Base-by-base conservation (phyloP, 1,284 basidiomycete species). In the Malassezia caprae region DNA sequence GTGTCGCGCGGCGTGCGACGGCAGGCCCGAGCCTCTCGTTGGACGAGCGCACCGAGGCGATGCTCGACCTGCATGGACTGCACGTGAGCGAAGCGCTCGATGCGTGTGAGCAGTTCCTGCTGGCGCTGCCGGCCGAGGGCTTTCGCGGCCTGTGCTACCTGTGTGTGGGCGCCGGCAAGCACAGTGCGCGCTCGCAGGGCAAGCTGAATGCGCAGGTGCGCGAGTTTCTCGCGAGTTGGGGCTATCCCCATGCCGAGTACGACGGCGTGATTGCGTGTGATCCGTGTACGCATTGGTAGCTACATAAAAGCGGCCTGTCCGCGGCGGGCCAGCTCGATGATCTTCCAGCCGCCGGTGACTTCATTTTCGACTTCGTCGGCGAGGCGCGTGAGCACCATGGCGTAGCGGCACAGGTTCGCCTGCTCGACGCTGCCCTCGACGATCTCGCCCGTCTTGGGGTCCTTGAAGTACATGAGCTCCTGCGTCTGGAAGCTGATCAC, bases 321-420 rank as follows among this genome's bases (percentile, higher is more conserved):
- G n/a, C 58, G 49, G 47, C 58, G 53, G 19, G 41, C 37, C 71
- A 90, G 87, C 83, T 96, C 91, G 37, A 96, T 82, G 51, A 98
- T 83, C 77, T 96, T 96, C 94, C 94, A 99, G 10, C 94, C 94
- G 46, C 89, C 89, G 0, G 94, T 98, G 48, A 96, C 79, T 76
- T 93, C 87, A 68, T 96, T 73, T 49, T 68, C 64, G 43, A 72
- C 51, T 53, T 69, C 65, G 30, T 66, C 57, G 73, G 88, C 85
- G 39, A 88, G 76, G 40, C 91, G 81, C 5, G 90, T 96, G 58
- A 99, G 77, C 2, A 91, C 91, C 50, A 90, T 88, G 19, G 87
- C 88, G 75, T 98, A 99, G 31, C 83, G 83, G 71, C 90, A 94
- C 69, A 90, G 85, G 76, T 96, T 90, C 27, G 96, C 90, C 62